These are phyloP conservation scores for Monilinia polystroma DNA, from an alignment of 2,329 filamentous ascomycete species.

Conservation along the genomic window DNA sequence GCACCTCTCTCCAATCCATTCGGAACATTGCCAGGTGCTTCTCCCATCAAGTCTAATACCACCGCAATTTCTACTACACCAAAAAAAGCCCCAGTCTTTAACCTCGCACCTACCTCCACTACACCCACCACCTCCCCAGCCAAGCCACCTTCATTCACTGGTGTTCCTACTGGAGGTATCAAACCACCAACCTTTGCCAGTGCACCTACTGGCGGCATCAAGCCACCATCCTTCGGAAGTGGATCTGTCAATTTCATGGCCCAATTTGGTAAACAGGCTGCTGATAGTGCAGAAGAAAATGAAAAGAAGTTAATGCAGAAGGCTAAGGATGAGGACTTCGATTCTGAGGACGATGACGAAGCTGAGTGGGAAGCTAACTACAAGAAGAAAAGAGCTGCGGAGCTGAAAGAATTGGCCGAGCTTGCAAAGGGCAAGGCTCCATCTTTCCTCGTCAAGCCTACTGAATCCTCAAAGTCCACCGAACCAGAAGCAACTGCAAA, in stretches of 20 bases:
- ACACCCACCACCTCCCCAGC: constrained; percentile 18
- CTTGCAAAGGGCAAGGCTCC: constrained; percentile 28
- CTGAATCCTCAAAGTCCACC: constrained; percentile 14
- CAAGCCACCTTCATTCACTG: constrained; percentile 22
- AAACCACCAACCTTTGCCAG: constrained; percentile 17
- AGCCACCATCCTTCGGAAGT: constrained; percentile 34
- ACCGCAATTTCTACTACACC: constrained; percentile 13
- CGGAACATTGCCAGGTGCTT: constrained; percentile 30
- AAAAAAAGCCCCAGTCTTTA: constrained; percentile 8
- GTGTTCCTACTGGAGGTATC: constrained; percentile 9
- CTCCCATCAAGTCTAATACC: constrained; percentile 24
- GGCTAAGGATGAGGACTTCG: constrained; percentile 37
- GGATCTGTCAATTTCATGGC: constrained; percentile 31
- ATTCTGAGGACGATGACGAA: constrained; percentile 38
- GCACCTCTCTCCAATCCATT: constrained; percentile 37
- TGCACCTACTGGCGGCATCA: constrained; percentile 25
- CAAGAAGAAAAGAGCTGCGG: constrained; percentile 29
- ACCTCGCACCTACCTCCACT: constrained; percentile 6
- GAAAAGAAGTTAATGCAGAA: constrained; percentile 35
- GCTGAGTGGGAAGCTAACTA: constrained; percentile 34
- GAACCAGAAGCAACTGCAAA: constrained; percentile 16
- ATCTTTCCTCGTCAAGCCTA: constrained; percentile 25
- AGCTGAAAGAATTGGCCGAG: constrained; percentile 30
- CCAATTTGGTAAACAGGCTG: constrained; percentile 33
- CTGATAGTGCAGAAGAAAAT: constrained; percentile 29